Conservation (phyloP, 768 basidiomycete genomes). For the Coprinopsis strossmayeri region DNA sequence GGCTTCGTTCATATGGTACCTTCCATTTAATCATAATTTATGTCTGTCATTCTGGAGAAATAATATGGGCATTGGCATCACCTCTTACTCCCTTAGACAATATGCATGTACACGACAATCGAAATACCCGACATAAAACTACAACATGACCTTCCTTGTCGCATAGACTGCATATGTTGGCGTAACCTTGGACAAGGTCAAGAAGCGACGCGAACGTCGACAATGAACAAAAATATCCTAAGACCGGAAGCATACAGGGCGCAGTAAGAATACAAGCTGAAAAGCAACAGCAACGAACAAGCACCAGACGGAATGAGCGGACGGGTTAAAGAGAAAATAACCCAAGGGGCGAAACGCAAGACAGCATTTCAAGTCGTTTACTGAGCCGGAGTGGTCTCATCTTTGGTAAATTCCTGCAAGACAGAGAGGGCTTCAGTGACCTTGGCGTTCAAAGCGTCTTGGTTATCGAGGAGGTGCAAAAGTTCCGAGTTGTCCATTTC, state of each 20-base stretch:
- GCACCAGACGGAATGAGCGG: conserved; percentile 33
- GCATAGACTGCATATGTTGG: neutral
- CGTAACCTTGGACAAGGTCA: conserved; percentile 3
- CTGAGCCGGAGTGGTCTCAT: conserved; percentile 13
- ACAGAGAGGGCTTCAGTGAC: conserved; percentile 88
- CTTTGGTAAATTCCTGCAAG: conserved; percentile 68
- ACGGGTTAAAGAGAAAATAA: conserved; percentile 38
- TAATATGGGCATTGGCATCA: conserved; percentile 6
- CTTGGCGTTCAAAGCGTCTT: conserved; percentile 82
- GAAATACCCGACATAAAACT: conserved; percentile 5
- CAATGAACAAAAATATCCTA: conserved; percentile 1
- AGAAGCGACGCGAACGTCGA: conserved; percentile 3
- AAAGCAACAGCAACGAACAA: conserved; percentile 16
- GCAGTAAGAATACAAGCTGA: conserved; percentile 28
- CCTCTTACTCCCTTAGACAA: conserved; percentile 8
- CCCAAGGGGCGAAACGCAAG: conserved; percentile 20
- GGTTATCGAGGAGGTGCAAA: conserved; percentile 77
- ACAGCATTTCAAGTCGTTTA: conserved; percentile 8
- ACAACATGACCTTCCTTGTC: conserved; percentile 3
- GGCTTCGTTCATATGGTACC: no score
- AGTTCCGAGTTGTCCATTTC: conserved; percentile 99
- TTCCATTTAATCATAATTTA: no score
- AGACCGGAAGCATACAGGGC: conserved; percentile 28
- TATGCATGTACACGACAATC: conserved; percentile 10
- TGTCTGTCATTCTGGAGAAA: neutral